Evolutionary conservation across 2,329 filamentous ascomycete species (phyloP).

Genomic region (Cladobotryum protrusum): DNA sequence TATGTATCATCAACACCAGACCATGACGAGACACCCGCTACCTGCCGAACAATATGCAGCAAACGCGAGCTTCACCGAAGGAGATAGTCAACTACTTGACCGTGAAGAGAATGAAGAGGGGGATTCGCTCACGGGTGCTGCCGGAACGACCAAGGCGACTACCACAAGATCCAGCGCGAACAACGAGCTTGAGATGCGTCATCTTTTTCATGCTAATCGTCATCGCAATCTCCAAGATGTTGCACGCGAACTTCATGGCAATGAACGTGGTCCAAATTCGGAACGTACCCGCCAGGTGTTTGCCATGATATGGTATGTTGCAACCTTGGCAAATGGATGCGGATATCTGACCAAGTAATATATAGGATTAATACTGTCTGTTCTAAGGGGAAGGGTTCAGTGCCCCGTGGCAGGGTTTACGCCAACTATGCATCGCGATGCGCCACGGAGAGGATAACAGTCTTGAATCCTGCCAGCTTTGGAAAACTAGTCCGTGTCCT

Average conservation of each 20-base stretch:
- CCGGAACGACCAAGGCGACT: slow-evolving; percentile 48
- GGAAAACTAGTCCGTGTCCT: slow-evolving; percentile 95
- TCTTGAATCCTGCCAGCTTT: slow-evolving; percentile 94
- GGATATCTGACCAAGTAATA: neutral
- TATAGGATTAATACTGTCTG: slow-evolving; percentile 68
- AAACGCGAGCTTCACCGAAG: slow-evolving; percentile 50
- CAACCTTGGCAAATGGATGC: neutral
- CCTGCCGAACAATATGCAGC: slow-evolving; percentile 47
- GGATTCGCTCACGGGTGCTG: slow-evolving; percentile 42
- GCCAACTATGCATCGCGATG: slow-evolving; percentile 91
- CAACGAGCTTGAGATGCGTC: slow-evolving; percentile 74
- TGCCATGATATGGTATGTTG: slow-evolving; percentile 75
- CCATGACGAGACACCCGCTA: slow-evolving; percentile 44
- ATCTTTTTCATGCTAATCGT: slow-evolving; percentile 64
- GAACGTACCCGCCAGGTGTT: slow-evolving; percentile 81
- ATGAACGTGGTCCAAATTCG: slow-evolving; percentile 72
- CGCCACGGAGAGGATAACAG: slow-evolving; percentile 87
- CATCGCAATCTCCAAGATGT: slow-evolving; percentile 64
- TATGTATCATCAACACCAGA: slow-evolving; percentile 38
- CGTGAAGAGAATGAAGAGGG: slow-evolving; percentile 53
- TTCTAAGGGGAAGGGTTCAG: slow-evolving; percentile 71
- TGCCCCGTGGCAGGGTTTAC: slow-evolving; percentile 88
- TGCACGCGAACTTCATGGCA: slow-evolving; percentile 68
- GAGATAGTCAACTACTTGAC: slow-evolving; percentile 54
- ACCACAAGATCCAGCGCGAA: slow-evolving; percentile 65